Evolutionary conservation across 2,329 filamentous ascomycete species (phyloP), one percentile per base, ranked within the genome.

Genomic region (Teratosphaeria epicoccoides): DNA sequence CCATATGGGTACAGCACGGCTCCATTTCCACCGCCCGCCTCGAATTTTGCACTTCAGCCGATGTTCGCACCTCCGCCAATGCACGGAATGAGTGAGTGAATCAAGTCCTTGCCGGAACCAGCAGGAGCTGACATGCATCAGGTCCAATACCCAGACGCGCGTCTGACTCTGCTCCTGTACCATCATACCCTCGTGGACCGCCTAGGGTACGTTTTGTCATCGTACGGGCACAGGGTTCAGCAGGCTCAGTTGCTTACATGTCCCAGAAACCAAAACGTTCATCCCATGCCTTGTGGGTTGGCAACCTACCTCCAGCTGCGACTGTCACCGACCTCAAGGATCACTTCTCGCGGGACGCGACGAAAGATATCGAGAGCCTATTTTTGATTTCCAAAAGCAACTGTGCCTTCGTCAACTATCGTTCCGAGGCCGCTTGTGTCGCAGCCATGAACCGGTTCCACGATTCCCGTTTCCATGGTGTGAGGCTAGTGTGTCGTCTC

Each of bases 381-480:
- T 96, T 97, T 59, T 73, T 97, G 29, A 97, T 97, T 40, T 91
- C 90, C 0, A 96, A 96, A 68, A 96, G 90, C 67, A 96, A 96
- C 65, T 97, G 91, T 64, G 91, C 90, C 0, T 97, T 97, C 71
- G 88, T 95, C 58, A 97, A 97, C 64, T 97, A 94, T 67, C 87
- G 84, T 56, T 85, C 88, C 48, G 89, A 95, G 61, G 71, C 75
- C 2, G 81, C 82, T 4, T 96, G 89, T 64, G 71, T 79, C 6
- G 76, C 80, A 7, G 91, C 91, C 0, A 87, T 95, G 73, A 78
- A 82, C 45, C 83, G 87, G 59, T 85, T 97, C 44, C 88, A 97
- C 67, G 90, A 97, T 63, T 95, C 89, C 1, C 84, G 85, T 51
- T 96, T 96, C 61, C 82, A 91, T 61, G 84, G 87, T 0, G 86